Base-by-base conservation (phyloP, 2,329 filamentous ascomycete species). In the Neopestalotiopsis rosae region DNA sequence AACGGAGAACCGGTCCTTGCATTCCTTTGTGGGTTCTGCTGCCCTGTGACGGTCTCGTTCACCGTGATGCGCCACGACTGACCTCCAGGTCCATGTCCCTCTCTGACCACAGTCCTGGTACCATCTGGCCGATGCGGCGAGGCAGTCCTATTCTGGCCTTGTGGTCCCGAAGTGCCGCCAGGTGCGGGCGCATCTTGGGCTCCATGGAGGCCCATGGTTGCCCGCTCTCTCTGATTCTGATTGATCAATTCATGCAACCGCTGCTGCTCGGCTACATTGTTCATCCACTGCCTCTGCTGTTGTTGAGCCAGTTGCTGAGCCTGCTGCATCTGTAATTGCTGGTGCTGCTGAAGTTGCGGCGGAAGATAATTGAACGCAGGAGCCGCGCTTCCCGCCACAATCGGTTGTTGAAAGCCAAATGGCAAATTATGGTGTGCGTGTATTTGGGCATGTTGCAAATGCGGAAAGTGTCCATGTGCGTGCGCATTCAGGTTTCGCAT, bases 41-140 rank as follows among this genome's bases (percentile, higher is more conserved):
- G 69, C 5, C 72, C 71, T 2, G 73, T 70, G 40, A 74, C 77
- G 24, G 75, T 74, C 20, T 86, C 84, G 72, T 87, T 87, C 66
- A 86, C 79, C 2, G 84, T 86, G 66, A 88, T 79, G 57, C 85
- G 84, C 82, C 84, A 87, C 68, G 85, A 80, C 69, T 86, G 81
- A 17, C 86, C 86, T 71, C 88, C 85, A 10, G 85, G 83, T 0
- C 83, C 83, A 40, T 85, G 73, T 9, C 82, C 81, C 74, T 88
- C 86, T 40, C 84, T 84, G 9, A 84, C 81, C 24, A 86, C 80
- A 10, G 82, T 84, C 28, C 82, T 80, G 9, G 79, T 80, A 34
- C 76, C 71, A 64, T 81, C 79, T 17, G 80, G 77, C 57, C 78
- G 75, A 71, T 70, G 77, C 66, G 74, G 76, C 63, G 76, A 80